Evolutionary conservation across 495 filamentous ascomycete genomes (phyloP), one percentile per base, ranked within the genome.

Genomic region (Hyaloscypha hepaticicola): DNA sequence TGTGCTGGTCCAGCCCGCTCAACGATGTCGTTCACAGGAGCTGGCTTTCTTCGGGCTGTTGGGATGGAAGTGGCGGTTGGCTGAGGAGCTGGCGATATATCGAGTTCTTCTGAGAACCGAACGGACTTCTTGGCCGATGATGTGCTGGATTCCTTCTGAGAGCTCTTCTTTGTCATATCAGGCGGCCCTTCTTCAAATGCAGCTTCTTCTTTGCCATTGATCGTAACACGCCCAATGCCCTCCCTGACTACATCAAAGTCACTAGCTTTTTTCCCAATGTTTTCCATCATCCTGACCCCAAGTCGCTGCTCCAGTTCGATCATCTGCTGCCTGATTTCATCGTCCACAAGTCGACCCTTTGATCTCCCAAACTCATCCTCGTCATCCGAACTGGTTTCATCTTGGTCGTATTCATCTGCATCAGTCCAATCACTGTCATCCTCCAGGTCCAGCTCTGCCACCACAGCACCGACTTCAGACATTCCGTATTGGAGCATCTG

Each of bases 401-500:
- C 79, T 21, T 81, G 74, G 33, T 90, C 83, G 11, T 85, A 81
- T 24, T 86, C 75, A 19, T 86, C 82, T 27, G 85, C 77, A 21
- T 87, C 80, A 31, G 69, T 66, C 25, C 74, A 77, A n/a, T 79
- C 77, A 52, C 78, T 84, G 27, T 83, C 85, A 33, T 93, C 90
- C 53, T 96, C 91, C 14, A 99, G 72, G 61, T 95, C 84, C 33
- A 99, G 80, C 77, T 97, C 92, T n/a, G 94, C 94, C 7, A 99
- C 94, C 2, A 99, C 89, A 26, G 90, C 84, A 1, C 91, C 91
- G 60, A 99, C 87, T 68, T 97, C 93, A 25, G 76, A 79, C 74
- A 95, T 84, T 53, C 88, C 88, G 70, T 97, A 98, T 64, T 90
- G 80, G n/a, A 97, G 76, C 95, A 99, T 98, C 68, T 97, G 86